Conservation (phyloP, 495 filamentous ascomycete genomes). For the Aspergillus diversus region DNA sequence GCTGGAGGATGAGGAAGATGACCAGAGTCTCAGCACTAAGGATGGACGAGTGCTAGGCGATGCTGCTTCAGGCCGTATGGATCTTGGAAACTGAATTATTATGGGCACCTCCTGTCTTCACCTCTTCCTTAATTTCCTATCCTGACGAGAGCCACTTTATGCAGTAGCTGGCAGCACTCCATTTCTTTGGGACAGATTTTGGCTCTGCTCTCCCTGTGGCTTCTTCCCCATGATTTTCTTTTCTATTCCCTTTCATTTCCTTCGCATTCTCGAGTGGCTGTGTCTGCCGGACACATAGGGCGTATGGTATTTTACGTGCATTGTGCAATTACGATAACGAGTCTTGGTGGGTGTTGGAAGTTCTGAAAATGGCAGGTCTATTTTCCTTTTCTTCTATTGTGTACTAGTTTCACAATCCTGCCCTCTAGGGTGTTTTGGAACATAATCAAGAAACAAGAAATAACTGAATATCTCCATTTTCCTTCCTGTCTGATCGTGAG, state of each 20-base stretch:
- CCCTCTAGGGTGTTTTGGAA: slow-evolving; percentile 8
- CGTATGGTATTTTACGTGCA: slow-evolving; percentile 34
- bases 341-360: slow-evolving; percentile 34
- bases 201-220: not conserved
- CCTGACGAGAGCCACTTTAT: not conserved
- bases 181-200: not conserved
- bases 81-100: slow-evolving; percentile 44
- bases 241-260: slow-evolving; percentile 11
- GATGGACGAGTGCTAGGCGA: slow-evolving; percentile 41
- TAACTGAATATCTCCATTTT: not conserved
- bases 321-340: slow-evolving; percentile 31
- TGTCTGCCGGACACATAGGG: slow-evolving; percentile 24
- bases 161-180: not conserved
- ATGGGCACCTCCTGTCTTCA: slow-evolving; percentile 12
- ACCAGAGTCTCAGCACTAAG: slow-evolving; percentile 33
- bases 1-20: slow-evolving; percentile 53
- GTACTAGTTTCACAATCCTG: slow-evolving; percentile 25
- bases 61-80: slow-evolving; percentile 48
- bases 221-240: slow-evolving; percentile 9
- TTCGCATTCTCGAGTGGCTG: slow-evolving; percentile 11
- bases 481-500: too few relatives aligned
- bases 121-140: slow-evolving; percentile 7
- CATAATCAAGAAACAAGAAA: slow-evolving; percentile 15
- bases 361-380: slow-evolving; percentile 34
- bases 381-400: slow-evolving; percentile 31